Evolutionary conservation across 2,329 filamentous ascomycete species (phyloP), one percentile per base, ranked within the genome.

Genomic region (Helminthosporium solani): DNA sequence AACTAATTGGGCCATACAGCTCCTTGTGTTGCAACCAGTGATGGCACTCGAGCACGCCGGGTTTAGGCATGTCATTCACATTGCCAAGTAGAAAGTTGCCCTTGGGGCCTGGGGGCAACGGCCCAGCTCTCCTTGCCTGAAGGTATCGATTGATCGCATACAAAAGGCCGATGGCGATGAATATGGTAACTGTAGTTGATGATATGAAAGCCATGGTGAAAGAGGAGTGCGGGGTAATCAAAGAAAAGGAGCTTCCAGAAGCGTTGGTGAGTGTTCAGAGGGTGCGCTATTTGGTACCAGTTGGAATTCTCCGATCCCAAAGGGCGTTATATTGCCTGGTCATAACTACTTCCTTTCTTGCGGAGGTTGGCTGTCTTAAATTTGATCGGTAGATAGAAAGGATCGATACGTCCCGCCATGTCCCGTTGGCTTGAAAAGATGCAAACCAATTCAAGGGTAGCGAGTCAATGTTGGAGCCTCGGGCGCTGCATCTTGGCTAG

Each of bases 21-120:
- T 73, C 66, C 52, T 75, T 76, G 48, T 74, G 68, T 35, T 75
- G 63, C 1, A 71, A 44, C 73, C 73, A 77, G 42, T 77, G 73
- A 16, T 68, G 49, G 56, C 63, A 73, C 41, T 76, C 74, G 7
- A 64, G 67, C 31, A 51, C 51, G 0, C 65, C 68, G 7, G 62
- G 45, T 0, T 67, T 58, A 0, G 78, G 78, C 9, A 81, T 60
- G 49, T 81, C 77, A 1, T 54, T 49, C 14, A 80, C 50, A 52
- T 81, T 81, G 3, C 79, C 79, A 3, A 81, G 23, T 0, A 81
- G 12, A 0, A 76, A 76, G 6, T 75, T 56, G 0, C 70, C 70
- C 30, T 67, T 76, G 0, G 79, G 79, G 0, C 79, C 79, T 1
- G 78, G 79, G 1, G 78, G 79, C 0, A 78, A 58, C 2, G 65